Evolutionary conservation across 1,284 basidiomycete genomes (phyloP).

Genomic region (Heterobasidion occidentale): DNA sequence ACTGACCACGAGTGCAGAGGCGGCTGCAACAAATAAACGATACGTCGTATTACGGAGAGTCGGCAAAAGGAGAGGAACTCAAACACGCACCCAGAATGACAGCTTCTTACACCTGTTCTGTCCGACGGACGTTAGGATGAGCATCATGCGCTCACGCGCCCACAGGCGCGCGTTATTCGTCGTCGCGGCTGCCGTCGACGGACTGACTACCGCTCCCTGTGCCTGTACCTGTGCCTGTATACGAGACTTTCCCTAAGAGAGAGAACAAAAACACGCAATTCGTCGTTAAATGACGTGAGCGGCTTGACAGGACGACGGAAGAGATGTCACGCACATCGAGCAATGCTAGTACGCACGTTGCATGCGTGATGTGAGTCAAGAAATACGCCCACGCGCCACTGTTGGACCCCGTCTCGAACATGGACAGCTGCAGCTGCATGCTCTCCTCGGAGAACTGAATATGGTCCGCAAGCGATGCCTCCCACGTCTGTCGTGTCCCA

Average conservation of each 20-base stretch:
- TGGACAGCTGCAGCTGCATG: conserved; percentile 57
- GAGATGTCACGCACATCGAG: conserved; percentile 40
- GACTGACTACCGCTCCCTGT: too few species aligned
- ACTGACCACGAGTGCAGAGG: conserved; percentile 51
- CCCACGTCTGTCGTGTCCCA: conserved; percentile 44
- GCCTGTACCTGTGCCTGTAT: not conserved
- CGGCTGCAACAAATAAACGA: conserved; percentile 38
- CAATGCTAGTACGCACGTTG: conserved; percentile 56
- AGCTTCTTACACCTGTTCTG: conserved; percentile 50
- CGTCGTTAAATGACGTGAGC: not conserved
- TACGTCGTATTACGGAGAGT: conserved; percentile 7
- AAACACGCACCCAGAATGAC: conserved; percentile 50
- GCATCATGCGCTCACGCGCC: conserved; percentile 49
- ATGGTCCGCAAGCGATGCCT: conserved; percentile 51
- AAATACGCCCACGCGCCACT: conserved; percentile 73
- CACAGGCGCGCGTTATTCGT: conserved; percentile 23
- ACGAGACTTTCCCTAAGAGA: conserved; percentile 13
- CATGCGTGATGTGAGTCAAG: conserved; percentile 62
- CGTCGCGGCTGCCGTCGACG: not conserved
- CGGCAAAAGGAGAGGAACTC: conserved; percentile 6
- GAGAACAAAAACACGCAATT: not conserved
- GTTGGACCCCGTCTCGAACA: conserved; percentile 72
- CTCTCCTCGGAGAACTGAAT: conserved; percentile 62
- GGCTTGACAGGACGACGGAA: not conserved
- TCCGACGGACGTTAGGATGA: conserved; percentile 53